Base-by-base conservation (phyloP, 192 early-diverging fungal species). In the Backusella psychrophila region DNA sequence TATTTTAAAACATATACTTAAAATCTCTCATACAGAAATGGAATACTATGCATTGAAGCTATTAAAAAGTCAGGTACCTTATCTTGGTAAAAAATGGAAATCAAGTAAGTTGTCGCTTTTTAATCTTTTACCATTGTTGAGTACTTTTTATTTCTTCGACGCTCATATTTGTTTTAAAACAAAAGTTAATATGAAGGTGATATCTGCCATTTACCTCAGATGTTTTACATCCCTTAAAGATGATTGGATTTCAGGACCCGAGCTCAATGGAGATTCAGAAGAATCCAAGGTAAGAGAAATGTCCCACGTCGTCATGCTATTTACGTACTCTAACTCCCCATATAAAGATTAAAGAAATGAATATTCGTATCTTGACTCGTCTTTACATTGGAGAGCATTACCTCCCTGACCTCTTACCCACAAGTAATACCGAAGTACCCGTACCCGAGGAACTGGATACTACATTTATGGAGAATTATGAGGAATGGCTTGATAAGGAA, bases 11-110 rank as follows among this genome's bases (percentile, higher is more conserved):
- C 80, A 91, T 59, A 86, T 94, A 8, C 66, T 95, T 8, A 93
- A 92, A 79, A 88, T 95, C 8, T 85, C 89, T n/a, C 89, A 91
- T 77, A 82, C 85, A 7, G 84, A 83, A 21, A 71, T 93, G 4
- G 89, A 91, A 49, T 78, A 93, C 1, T 93, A 93, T 70, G 90
- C 91, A 11, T 85, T 95, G 31, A 95, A 95, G 75, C 81, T 94
- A 14, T 81, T 95, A 23, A 95, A 95, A 73, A 90, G 87, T 72
- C 94, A 95, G 74, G 86, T 94, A 1, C 92, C 93, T 0, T 93
- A 89, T 74, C 74, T 95, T 3, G 94, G 94, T 66, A 88, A 87
- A 49, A 95, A 94, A 72, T 95, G 94, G 94, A 83, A 91, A 33
- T 83, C 89, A 44, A 89, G 91, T 87, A 74, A 73, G 74, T 74